These are phyloP conservation scores for Trichoderma atrobrunneum DNA, from an alignment of 2,329 filamentous ascomycete species.

Conservation along the genomic window DNA sequence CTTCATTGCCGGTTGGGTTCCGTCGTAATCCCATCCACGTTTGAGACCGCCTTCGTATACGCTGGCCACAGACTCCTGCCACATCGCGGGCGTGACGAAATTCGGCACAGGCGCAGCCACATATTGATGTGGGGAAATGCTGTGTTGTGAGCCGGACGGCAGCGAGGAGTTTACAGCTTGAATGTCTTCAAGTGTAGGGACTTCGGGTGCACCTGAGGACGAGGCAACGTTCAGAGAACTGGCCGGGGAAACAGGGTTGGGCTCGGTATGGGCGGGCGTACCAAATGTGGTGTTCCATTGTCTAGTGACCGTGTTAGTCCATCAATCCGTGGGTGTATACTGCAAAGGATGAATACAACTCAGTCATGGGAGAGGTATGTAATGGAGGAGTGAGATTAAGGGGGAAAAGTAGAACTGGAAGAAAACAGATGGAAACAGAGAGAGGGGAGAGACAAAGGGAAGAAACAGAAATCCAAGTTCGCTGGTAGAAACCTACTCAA, in stretches of 20 bases:
- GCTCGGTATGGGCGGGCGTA: conserved; percentile 49
- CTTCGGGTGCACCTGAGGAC: conserved; percentile 53
- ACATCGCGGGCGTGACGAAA: conserved; percentile 70
- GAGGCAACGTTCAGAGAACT: conserved; percentile 52
- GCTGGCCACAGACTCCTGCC: conserved; percentile 68
- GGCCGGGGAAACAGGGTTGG: conserved; percentile 41
- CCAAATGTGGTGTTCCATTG: conserved; percentile 96
- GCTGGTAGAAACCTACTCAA: conserved; percentile 66
- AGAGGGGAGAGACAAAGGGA: neutral
- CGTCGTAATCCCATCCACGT: conserved; percentile 58
- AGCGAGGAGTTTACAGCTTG: conserved; percentile 46
- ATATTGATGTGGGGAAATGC: conserved; percentile 50
- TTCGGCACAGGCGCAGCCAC: conserved; percentile 51
- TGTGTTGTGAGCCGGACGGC: conserved; percentile 43
- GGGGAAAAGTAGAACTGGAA: neutral
- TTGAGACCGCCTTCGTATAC: conserved; percentile 66
- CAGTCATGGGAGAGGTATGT: neutral
- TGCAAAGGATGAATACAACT: neutral
- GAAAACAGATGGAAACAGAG: neutral
- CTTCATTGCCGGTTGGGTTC: conserved; percentile 32
- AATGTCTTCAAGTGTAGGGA: conserved; percentile 53
- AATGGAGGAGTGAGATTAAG: neutral
- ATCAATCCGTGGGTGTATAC: neutral
- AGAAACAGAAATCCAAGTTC: neutral
- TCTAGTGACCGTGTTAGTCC: conserved; percentile 45